Base-by-base conservation (phyloP, 139 green algal species). In the Chlorella sp. region DNA sequence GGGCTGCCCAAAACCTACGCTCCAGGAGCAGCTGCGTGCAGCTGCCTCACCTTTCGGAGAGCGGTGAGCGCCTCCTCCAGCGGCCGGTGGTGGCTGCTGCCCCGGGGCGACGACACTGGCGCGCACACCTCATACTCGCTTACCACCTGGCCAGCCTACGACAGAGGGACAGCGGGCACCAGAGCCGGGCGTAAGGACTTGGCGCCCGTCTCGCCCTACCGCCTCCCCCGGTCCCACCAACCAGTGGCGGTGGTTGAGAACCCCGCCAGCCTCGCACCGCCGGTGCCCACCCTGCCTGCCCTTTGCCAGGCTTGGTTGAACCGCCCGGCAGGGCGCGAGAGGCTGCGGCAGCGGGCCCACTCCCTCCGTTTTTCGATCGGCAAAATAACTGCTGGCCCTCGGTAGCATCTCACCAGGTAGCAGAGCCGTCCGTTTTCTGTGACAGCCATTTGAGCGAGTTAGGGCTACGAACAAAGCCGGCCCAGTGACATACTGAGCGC, bases 51-150 rank as follows among this genome's bases (percentile, higher is more conserved):
- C 90, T 96, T 96, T 39, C 94, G 90, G 68, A 96, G 81, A 0
- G 92, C 91, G 26, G 92, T 96, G 11, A 96, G 88, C 18, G 94
- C 88, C 83, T 96, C 93, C 68, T 96, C 92, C 60, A 95, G 71
- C 30, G 90, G 89, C 3, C 92, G 82, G 21, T 83, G 78, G 28
- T 21, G 42, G 84, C 68, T 30, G 39, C 64, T 61, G n/a, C 57
- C 34, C 2, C 37, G n/a, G 1, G n/a, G 22, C 34, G 83, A 82
- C 18, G 60, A 18, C 26, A 22, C 28, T 26, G 26, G 19, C 32
- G 37, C 53, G 36, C 37, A 42, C 60, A 86, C 37, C 14, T 91
- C 88, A 7, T 37, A n/a, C 53, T 91, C 88, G 71, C 82, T 71
- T 11, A 91, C 82, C 34, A 91, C 34, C 69, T 87, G 88, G 22